These are phyloP conservation scores for Ganoderma leucocontextum DNA, from an alignment of 1,284 basidiomycete genomes.

Conservation along the genomic window DNA sequence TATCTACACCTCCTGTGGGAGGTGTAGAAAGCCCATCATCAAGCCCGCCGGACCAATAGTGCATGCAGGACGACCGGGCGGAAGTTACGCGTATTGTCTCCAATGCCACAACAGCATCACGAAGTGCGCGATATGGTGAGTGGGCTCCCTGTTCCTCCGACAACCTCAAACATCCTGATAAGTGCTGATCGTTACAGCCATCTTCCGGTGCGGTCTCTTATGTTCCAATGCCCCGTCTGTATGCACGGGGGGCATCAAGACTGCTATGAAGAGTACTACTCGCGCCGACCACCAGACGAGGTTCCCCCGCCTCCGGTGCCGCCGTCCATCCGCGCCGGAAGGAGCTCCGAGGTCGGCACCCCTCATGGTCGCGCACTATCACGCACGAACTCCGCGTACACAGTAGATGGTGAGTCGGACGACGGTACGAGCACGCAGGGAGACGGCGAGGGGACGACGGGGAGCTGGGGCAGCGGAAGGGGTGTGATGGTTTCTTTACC, in stretches of 20 bases:
- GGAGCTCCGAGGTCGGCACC: constrained; percentile 16
- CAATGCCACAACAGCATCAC: constrained; percentile 59
- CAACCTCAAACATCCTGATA: constrained; percentile 12
- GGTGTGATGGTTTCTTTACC: constrained; percentile 23
- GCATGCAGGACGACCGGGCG: constrained; percentile 41
- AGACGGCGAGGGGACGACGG: constrained; percentile 29
- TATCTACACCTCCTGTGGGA: constrained; percentile 71
- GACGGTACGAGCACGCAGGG: constrained; percentile 31
- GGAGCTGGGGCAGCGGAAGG: constrained; percentile 25
- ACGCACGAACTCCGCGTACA: constrained; percentile 23
- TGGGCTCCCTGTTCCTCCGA: constrained; percentile 17
- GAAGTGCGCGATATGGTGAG: constrained; percentile 77
- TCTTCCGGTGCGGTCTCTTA: constrained; percentile 70
- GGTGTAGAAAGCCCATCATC: constrained; percentile 67
- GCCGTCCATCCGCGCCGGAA: constrained; percentile 17
- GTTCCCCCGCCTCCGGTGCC: constrained; percentile 18
- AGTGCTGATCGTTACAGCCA: constrained; percentile 52
- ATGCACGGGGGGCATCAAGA: constrained; percentile 79
- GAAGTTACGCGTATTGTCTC: constrained; percentile 54
- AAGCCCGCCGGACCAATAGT: constrained; percentile 19
- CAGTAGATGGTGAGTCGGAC: constrained; percentile 29
- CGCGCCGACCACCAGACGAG: constrained; percentile 56
- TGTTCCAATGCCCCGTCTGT: constrained; percentile 78
- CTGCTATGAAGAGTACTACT: constrained; percentile 74
- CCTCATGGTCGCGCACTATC: constrained; percentile 32